Evolutionary conservation across 176 grass and related monocot species (phyloP), one percentile per base, ranked within the genome.

Genomic region (Eleusine indica): DNA sequence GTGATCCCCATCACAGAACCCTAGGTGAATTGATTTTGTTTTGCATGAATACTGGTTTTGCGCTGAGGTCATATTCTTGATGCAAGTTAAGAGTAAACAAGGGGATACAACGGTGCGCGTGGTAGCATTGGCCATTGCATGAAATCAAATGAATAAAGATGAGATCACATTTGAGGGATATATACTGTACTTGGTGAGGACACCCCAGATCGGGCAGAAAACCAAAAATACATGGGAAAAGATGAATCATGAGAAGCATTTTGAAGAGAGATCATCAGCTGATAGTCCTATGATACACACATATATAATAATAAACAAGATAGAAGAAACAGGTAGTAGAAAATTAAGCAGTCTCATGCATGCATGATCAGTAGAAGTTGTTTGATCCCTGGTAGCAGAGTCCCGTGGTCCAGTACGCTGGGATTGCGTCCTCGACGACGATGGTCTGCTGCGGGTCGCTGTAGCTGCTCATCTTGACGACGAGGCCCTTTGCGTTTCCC

Each of bases 301-400:
- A 7, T 35, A 2, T 2, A 56, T 19, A 5, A 53, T 17, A 12
- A 53, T 9, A 44, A 44, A 44, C 6, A 11, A 47, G 25, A 25
- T 25, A 25, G 25, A 25, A 25, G 9, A 47, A 10, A 47, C 2
- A 47, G 9, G 7, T 47, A 47, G 11, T 35, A 35, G 32, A 35
- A 35, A 35, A 35, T 35, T 35, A 35, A 35, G 32, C 32, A 35
- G 32, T 35, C 32, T 35, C 32, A 2, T 35, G 32, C 32, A 35
- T 35, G 32, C 32, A 35, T 35, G 0, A 68, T 88, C 44, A 91
- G 15, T 38, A 67, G 56, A 91, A 89, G 88, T 97, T 97, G 29
- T 81, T 81, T 6, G 78, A 61, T 29, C 83, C 94, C 83, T 97
- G 87, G 48, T 94, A 97, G 69, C 88, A 91, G 49, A 97, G 53